Conservation (phyloP, 805 yeast genomes). For the Kodamaea kaohsiungensis region DNA sequence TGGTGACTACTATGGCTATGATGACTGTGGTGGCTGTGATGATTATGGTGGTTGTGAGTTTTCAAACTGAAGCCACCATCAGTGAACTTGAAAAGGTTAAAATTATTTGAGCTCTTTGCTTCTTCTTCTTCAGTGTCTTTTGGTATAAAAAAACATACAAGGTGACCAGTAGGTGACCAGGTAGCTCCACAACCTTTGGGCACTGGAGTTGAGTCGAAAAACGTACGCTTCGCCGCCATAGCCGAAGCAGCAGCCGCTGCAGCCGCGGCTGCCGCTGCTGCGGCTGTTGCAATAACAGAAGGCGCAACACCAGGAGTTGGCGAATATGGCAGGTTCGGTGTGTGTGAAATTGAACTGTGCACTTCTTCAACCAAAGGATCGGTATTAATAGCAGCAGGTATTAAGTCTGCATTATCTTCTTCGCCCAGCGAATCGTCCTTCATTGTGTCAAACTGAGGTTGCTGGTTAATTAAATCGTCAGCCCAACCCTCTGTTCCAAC, state of each 20-base stretch:
- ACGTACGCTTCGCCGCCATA: constrained; percentile 16
- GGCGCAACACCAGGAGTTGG: constrained; percentile 4
- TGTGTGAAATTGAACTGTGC: neutral
- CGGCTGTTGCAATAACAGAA: neutral
- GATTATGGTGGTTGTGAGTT: constrained; percentile 12
- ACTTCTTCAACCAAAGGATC: constrained; percentile 4
- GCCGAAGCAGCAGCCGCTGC: constrained; percentile 12
- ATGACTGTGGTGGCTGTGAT: constrained; percentile 7
- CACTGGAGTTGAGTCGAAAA: constrained; percentile 79
- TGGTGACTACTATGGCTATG: neutral
- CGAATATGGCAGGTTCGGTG: neutral
- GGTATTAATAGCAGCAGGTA: constrained; percentile 41
- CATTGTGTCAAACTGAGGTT: constrained; percentile 19
- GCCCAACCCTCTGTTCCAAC: constrained; percentile 46
- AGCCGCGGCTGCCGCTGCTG: constrained; percentile 8
- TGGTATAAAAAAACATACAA: constrained; percentile 80
- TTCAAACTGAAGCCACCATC: constrained; percentile 52
- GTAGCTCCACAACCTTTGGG: constrained; percentile 93
- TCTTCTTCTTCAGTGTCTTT: constrained; percentile 34
- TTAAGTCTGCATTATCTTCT: constrained; percentile 31
- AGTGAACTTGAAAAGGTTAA: constrained; percentile 44
- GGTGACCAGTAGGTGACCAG: constrained; percentile 77
- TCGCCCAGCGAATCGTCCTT: constrained; percentile 28
- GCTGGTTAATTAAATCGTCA: constrained; percentile 40
- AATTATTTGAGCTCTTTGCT: constrained; percentile 46